A percentile compares a stretch with the other conserved stretches of the same genome.
These are phyloP conservation scores for Metschnikowia lochheadii DNA, from an alignment of 805 yeast species.

Conservation along the genomic window DNA sequence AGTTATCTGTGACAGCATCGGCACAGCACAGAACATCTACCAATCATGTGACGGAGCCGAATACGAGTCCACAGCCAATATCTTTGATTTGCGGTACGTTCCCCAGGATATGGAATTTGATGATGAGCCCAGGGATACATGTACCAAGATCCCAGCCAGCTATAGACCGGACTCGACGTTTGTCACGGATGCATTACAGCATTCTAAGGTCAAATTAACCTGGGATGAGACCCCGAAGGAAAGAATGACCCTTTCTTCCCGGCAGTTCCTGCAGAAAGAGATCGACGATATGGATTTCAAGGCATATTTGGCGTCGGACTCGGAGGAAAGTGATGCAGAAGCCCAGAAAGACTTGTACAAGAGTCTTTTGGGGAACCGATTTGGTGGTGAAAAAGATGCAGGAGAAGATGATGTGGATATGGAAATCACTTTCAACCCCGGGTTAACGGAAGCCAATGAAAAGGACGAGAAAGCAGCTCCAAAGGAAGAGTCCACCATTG, in stretches of 20 bases:
- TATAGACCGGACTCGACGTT: constrained; percentile 74
- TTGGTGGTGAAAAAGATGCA: constrained; percentile 28
- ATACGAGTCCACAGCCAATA: constrained; percentile 91
- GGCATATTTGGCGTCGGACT: constrained; percentile 75
- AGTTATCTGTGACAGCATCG: constrained; percentile 70
- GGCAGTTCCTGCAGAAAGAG: constrained; percentile 84
- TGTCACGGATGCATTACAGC: constrained; percentile 93
- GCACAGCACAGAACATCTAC: constrained; percentile 72
- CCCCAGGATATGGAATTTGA: constrained; percentile 92
- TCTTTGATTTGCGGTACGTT: constrained; percentile 86
- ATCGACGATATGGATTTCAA: constrained; percentile 86
- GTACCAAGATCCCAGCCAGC: constrained; percentile 66
- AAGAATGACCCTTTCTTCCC: constrained; percentile 67
- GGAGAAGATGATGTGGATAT: constrained; percentile 71
- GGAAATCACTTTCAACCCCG: constrained; percentile 96
- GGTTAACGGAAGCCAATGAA: constrained; percentile 41
- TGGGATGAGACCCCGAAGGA: constrained; percentile 99
- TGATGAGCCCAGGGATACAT: constrained; percentile 68
- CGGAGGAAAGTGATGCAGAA: constrained; percentile 37
- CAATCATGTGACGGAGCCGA: constrained; percentile 92
- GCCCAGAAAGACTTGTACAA: constrained; percentile 56
- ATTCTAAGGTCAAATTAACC: constrained; percentile 90
- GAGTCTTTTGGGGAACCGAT: constrained; percentile 47
- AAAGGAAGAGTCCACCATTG: constrained; percentile 67
- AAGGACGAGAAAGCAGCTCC: constrained; percentile 26